Percentiles rank a stretch among this genome's conserved stretches.
phyloP scores from a whole-genome alignment of 2,329 filamentous ascomycete genomes.

The Tolypocladium pustulatum region DNA sequence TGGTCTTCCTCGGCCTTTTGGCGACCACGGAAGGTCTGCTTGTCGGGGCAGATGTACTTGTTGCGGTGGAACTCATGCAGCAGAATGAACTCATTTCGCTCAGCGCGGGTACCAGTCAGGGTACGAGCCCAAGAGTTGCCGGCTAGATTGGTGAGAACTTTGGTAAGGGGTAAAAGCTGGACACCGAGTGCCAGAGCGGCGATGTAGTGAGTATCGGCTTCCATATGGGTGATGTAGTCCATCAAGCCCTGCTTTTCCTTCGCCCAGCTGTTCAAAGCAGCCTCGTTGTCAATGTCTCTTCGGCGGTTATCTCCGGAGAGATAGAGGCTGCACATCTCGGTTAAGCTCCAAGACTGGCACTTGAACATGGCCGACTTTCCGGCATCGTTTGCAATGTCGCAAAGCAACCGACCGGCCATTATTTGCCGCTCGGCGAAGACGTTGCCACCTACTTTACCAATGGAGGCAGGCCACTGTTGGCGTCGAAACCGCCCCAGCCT shows the following conservation, averaged over 20 bases:
- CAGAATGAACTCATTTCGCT: slow-evolving; percentile 98
- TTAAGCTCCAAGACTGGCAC: slow-evolving; percentile 95
- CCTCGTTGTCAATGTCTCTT: slow-evolving; percentile 81
- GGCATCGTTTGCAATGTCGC: slow-evolving; percentile 90
- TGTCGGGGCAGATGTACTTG: slow-evolving; percentile 97
- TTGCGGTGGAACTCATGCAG: slow-evolving; percentile 93
- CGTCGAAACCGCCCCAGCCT: slow-evolving; percentile 80
- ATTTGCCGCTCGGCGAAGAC: slow-evolving; percentile 91
- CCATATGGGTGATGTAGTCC: slow-evolving; percentile 89
- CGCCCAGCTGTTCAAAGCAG: slow-evolving; percentile 74
- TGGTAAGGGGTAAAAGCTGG: slow-evolving; percentile 87
- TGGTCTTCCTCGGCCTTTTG: slow-evolving; percentile 62
- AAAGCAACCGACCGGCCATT: slow-evolving; percentile 79
- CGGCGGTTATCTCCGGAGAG: slow-evolving; percentile 62
- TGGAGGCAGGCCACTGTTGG: slow-evolving; percentile 74
- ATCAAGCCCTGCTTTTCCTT: slow-evolving; percentile 71
- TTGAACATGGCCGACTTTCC: slow-evolving; percentile 96
- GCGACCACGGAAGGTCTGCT: slow-evolving; percentile 70
- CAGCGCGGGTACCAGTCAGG: slow-evolving; percentile 86
- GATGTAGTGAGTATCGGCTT: slow-evolving; percentile 93
- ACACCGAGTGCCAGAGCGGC: slow-evolving; percentile 80
- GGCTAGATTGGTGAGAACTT: slow-evolving; percentile 89
- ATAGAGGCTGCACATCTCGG: slow-evolving; percentile 93
- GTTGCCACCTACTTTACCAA: slow-evolving; percentile 76
- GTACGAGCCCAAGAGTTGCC: slow-evolving; percentile 98